Base-by-base conservation (phyloP, 352 stramenopile genomes). In the Globisporangium acanthophoron region DNA sequence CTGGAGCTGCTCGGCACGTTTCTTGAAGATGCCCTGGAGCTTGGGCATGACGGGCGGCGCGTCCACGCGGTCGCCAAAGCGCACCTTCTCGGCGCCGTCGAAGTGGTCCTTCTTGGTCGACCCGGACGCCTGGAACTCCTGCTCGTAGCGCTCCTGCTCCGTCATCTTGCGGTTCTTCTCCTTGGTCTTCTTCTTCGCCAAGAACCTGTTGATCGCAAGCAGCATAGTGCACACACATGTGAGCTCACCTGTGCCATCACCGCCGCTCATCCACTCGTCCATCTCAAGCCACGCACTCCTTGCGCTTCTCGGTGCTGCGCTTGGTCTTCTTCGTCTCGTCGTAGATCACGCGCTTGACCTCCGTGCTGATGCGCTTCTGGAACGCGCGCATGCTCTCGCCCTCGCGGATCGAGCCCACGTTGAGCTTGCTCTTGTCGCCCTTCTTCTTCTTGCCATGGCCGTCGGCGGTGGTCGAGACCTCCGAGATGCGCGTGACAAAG, bases 341-440 rank as follows among this genome's bases (percentile, higher is more conserved):
- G 66, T 89, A 90, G 61, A 94, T 88, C 40, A 94, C 84, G 44
- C 78, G 80, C 66, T 88, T 88, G 41, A 94, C 84, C 56, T 94
- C 81, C 20, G 65, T 84, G 54, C 78, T 89, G 59, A 94, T 91
- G 50, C 84, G 84, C 58, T 92, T 89, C 68, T 88, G 90, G 54
- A 92, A 94, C 35, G 86, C 79, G 40, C 83, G 83, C 81, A 94
- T 91, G 50, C 67, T 87, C 65, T 94, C 84, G 0, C 71, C 72
- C 12, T 87, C 74, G 35, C 68, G 68, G 52, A 91, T 91, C 41
- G 75, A 73, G 27, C 68, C 68, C 1, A 91, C 56, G 45, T 88
- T 69, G 27, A 88, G 61, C 52, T 80, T 78, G 39, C 70, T 64
- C 54, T 73, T 75, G 49, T 73, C 33, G 33, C 33, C 73, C 39